Evolutionary conservation across 805 yeast species (phyloP), one percentile per base, ranked within the genome.

Genomic region (Torulaspora quercuum): DNA sequence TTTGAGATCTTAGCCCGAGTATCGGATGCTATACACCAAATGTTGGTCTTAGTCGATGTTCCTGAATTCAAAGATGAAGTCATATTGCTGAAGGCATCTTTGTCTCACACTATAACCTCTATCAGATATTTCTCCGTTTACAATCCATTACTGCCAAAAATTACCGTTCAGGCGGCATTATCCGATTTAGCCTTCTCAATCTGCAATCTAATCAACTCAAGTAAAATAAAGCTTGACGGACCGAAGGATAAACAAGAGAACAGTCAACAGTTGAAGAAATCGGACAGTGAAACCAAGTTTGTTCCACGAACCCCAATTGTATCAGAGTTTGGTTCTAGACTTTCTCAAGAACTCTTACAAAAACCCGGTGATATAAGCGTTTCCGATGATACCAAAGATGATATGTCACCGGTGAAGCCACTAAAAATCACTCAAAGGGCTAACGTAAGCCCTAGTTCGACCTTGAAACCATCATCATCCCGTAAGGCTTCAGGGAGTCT

Each of bases 51-150:
- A 3, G 51, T 49, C 3, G 53, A 47, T 28, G 29, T 48, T 2
- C 53, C 60, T 8, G 51, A 53, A 13, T 56, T 56, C 35, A 51
- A 68, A 39, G 68, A 73, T 41, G 61, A 67, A 53, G 59, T 78
- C 27, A 56, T 68, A 28, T 52, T 76, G 24, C 68, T 84, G 4
- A 75, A 80, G 38, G 80, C 82, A 29, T 71, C 90, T 1, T 73
- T 83, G 15, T 76, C 88, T 11, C 87, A 82, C 59, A 74, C 80
- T 0, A 76, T 90, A 26, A 79, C 95, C 3, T 72, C 87, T 1
- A 75, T 89, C 1, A 71, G 95, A 51, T 85, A 86, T 53, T 82
- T 68, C 57, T 75, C 83, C 1, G 64, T 78, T 7, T 80, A 82
- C 48, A 66, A 73, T 3, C 69, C 71, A n/a, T 52, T 84, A 2